phyloP scores from a whole-genome alignment of 768 basidiomycete species.

The Obba rivulosa region DNA sequence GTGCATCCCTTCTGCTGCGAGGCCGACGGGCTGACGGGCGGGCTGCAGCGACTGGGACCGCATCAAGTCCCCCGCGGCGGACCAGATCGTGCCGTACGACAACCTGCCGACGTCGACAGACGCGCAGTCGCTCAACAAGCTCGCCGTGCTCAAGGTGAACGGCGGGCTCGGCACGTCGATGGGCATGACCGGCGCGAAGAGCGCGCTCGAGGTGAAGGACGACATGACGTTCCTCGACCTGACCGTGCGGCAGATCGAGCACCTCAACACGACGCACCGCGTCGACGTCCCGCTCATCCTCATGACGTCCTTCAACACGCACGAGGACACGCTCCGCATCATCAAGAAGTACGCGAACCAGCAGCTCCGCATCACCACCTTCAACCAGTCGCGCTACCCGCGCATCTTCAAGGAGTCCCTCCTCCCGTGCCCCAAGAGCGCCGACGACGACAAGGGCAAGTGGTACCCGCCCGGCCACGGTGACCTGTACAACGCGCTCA shows the following conservation, averaged over 20 bases:
- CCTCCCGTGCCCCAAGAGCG: constrained; percentile 74
- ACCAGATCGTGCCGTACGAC: constrained; percentile 83
- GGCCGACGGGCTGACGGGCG: neutral
- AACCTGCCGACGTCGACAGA: constrained; percentile 56
- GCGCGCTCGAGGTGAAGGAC: constrained; percentile 92
- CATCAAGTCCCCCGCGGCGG: constrained; percentile 80
- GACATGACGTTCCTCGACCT: constrained; percentile 98
- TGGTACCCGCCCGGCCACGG: constrained; percentile 99
- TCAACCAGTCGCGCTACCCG: constrained; percentile 94
- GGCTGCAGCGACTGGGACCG: constrained; percentile 25
- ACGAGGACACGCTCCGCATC: constrained; percentile 92
- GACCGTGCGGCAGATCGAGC: constrained; percentile 91
- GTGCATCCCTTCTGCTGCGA: constrained; percentile 22
- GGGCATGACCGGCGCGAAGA: constrained; percentile 87
- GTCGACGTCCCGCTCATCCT: constrained; percentile 96
- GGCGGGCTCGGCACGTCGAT: constrained; percentile 90
- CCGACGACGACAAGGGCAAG: constrained; percentile 78
- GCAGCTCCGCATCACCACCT: constrained; percentile 86
- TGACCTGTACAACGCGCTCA: constrained; percentile 89
- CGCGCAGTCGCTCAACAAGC: constrained; percentile 74
- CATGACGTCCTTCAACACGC: constrained; percentile 99
- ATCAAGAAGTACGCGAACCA: constrained; percentile 97
- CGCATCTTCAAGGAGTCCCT: constrained; percentile 88
- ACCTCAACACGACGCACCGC: constrained; percentile 78
- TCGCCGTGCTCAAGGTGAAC: constrained; percentile 94